Base-by-base conservation (phyloP, 306 rosid species). In the Rubus parviflorus region DNA sequence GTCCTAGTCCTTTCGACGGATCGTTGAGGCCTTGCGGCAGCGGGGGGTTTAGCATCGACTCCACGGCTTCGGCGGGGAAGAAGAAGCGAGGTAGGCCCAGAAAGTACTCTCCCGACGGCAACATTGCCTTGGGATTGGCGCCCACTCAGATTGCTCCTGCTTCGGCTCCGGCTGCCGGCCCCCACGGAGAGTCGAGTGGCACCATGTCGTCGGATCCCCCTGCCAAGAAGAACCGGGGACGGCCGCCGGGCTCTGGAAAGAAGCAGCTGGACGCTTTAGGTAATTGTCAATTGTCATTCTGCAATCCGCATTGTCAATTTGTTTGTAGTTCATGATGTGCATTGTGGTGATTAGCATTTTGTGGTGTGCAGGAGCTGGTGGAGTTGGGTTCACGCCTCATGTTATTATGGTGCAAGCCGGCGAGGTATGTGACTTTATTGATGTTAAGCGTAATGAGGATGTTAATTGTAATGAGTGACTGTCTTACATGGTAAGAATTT, bases 61-160 rank as follows among this genome's bases (percentile, higher is more conserved):
- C 69, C 1, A 57, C 68, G 43, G 68, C 77, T 25, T 76, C 89
- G 8, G 82, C 72, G 1, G 73, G 76, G 35, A 93, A 89, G 83
- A 93, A 85, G 85, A 93, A 88, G 87, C 86, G 98, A n/a, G 98
- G 98, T n/a, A 84, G 98, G 10, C 98, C 98, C 2, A 86, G 93
- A 47, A 93, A 93, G 78, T 86, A 88, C 77, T 87, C 92, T 10
- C 87, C 91, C 0, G 97, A 91, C 11, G 97, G 89, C 56, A 87
- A 83, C 89, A 93, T 89, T 83, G 91, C 91, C 3, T 73, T 91
- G 83, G 96, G 89, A 12, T 72, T 89, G 67, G 73, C 87, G 3
- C 88, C 98, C 0, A 77, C 89, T 2, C 85, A 86, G 38, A 58
- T 87, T 62, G 4, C 43, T 25, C 30, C 89, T 49, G 70, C 95